These are phyloP conservation scores for Pseudohyphozyma bogoriensis DNA, from an alignment of 768 basidiomycete species.

Conservation along the genomic window DNA sequence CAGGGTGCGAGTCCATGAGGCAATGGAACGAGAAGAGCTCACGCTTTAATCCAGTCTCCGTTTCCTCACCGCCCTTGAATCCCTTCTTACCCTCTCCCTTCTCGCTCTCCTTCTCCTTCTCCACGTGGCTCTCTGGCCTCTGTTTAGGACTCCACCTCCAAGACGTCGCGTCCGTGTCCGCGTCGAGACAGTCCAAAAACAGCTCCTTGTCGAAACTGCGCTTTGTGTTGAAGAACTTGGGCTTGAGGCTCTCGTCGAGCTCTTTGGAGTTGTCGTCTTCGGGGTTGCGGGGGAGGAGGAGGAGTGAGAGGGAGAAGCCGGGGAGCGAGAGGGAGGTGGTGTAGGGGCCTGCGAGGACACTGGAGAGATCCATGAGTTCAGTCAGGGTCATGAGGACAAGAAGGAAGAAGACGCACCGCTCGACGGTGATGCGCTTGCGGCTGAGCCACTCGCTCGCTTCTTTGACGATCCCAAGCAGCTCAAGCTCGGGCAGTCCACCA, in stretches of 20 bases:
- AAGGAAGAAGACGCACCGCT: constrained; percentile 11
- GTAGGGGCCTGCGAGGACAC: constrained; percentile 30
- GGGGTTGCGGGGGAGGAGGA: constrained; percentile 37
- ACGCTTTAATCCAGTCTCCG: no score
- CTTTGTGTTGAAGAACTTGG: not conserved
- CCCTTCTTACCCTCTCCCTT: not conserved
- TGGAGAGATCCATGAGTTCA: not conserved
- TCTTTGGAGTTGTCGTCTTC: no score
- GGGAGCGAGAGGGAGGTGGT: constrained; percentile 43
- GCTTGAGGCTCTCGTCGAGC: no score
- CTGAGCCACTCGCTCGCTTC: constrained; percentile 25
- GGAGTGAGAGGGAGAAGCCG: constrained; percentile 40
- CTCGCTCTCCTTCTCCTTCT: not conserved
- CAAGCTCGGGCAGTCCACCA: constrained; percentile 34
- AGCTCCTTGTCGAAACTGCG: constrained; percentile 32
- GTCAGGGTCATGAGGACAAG: not conserved
- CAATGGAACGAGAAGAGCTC: not conserved
- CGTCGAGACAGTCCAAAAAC: constrained; percentile 39
- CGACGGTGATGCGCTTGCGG: constrained; percentile 27
- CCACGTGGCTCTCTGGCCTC: constrained; percentile 15
- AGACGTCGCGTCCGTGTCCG: constrained; percentile 29
- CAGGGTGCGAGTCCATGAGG: not conserved
- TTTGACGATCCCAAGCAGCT: constrained; percentile 31
- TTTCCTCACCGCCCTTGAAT: constrained; percentile 20
- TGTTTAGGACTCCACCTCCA: constrained; percentile 30